A percentile compares a stretch with the other conserved stretches of the same genome.
These are phyloP conservation scores for Paraglomus occultum DNA, from an alignment of 192 early-diverging fungal genomes.

Conservation along the genomic window DNA sequence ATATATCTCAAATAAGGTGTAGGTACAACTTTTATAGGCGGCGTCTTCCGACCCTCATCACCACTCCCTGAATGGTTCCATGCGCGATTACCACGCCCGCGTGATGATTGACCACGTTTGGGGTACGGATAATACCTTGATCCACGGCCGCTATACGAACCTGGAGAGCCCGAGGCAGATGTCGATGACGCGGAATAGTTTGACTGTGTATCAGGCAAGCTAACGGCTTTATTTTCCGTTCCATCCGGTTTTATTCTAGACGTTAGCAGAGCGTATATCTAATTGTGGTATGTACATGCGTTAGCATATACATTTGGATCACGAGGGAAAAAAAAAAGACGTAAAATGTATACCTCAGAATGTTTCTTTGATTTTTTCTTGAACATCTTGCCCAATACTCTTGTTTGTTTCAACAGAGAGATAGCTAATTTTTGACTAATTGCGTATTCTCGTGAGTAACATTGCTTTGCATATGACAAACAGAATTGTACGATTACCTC, in stretches of 20 bases:
- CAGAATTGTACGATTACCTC: no score
- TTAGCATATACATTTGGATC: no score
- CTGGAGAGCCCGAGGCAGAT: no score
- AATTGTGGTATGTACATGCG: no score
- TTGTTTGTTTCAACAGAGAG: constrained; percentile 5
- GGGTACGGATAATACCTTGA: not conserved
- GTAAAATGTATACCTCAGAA: not conserved
- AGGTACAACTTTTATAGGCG: not conserved
- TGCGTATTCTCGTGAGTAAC: no score
- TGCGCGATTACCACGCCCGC: not conserved
- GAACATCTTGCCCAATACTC: constrained; percentile 8
- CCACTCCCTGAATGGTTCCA: no score
- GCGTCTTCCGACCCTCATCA: no score
- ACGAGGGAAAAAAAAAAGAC: no score
- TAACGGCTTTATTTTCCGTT: constrained; percentile 16
- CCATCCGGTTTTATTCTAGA: constrained; percentile 22
- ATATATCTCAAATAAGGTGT: constrained; percentile 16
- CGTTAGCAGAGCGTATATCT: constrained; percentile 6
- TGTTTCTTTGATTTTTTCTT: constrained; percentile 14
- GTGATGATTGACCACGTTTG: constrained; percentile 1
- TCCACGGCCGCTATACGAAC: not conserved
- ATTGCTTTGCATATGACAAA: no score
- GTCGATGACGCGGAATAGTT: not conserved
- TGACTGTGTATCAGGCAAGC: not conserved
- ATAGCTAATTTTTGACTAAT: constrained; percentile 22